Evolutionary conservation across 768 basidiomycete genomes (phyloP).

Genomic region (Boletus rex-veris): DNA sequence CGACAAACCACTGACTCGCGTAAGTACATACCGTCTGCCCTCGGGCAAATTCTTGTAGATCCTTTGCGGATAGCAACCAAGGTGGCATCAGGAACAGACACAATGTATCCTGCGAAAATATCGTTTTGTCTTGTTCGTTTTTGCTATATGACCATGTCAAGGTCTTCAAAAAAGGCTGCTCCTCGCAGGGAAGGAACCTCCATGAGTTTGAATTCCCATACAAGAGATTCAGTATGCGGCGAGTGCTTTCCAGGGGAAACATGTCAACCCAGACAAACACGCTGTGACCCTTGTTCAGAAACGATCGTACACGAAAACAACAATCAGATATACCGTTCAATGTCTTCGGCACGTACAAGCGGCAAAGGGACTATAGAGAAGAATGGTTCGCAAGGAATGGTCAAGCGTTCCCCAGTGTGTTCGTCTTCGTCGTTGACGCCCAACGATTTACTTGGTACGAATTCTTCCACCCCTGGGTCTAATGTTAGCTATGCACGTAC

Average conservation of each 20-base stretch:
- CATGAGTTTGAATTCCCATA: slow-evolving; percentile 30
- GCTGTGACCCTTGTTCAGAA: slow-evolving; percentile 27
- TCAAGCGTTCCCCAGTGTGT: slow-evolving; percentile 38
- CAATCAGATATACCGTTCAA: slow-evolving; percentile 38
- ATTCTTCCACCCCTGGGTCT: slow-evolving; percentile 37
- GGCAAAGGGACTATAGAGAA: slow-evolving; percentile 35
- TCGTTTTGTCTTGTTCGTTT: slow-evolving; percentile 11
- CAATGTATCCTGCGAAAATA: slow-evolving; percentile 15
- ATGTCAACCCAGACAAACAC: slow-evolving; percentile 48
- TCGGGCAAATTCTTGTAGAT: slow-evolving; percentile 33
- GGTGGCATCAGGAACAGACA: slow-evolving; percentile 38
- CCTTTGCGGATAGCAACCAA: slow-evolving; percentile 35
- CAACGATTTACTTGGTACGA: slow-evolving; percentile 35
- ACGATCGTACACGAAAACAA: background rate
- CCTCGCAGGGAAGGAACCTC: slow-evolving; percentile 26
- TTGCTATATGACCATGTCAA: slow-evolving; percentile 26
- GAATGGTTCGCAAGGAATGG: slow-evolving; percentile 41
- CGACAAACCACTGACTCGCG: background rate
- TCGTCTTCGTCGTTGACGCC: slow-evolving; percentile 38
- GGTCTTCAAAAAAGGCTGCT: slow-evolving; percentile 23
- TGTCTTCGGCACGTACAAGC: slow-evolving; percentile 39
- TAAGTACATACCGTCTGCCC: slow-evolving; percentile 19
- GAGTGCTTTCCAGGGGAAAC: slow-evolving; percentile 50
- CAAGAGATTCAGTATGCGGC: slow-evolving; percentile 37
- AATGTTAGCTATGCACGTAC: slow-evolving; percentile 2